Percentiles rank a stretch among this genome's conserved stretches.
Evolutionary conservation across 148 eudicot species (phyloP).

Genomic region (Suaeda aralocaspica): DNA sequence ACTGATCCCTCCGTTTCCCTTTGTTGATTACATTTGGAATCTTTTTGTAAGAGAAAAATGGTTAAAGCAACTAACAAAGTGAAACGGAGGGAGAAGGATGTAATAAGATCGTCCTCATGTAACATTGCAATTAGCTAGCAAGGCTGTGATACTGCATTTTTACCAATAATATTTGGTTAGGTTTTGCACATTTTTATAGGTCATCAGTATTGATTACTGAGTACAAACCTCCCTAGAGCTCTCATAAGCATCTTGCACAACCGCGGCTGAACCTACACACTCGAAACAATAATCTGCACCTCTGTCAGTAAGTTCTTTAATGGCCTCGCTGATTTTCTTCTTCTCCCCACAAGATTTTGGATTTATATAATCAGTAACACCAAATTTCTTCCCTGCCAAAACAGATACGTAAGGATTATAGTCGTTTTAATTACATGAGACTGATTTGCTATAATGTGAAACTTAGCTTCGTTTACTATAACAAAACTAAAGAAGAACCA

Average conservation of each 20-base stretch:
- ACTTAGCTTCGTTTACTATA: background rate
- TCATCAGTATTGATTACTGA: too few relatives aligned
- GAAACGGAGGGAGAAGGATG: too few relatives aligned
- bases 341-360: constrained; percentile 38
- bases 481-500: background rate
- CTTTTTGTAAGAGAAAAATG: background rate
- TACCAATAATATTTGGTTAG: too few relatives aligned
- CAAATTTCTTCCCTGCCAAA: constrained; percentile 49
- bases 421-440: too few relatives aligned
- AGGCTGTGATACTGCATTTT: too few relatives aligned
- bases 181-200: too few relatives aligned
- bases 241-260: constrained; percentile 47
- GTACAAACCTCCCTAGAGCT: constrained; percentile 38
- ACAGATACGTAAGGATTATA: background rate
- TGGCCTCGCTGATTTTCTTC: constrained; percentile 40
- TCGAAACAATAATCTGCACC: constrained; percentile 64
- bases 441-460: too few relatives aligned
- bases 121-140: too few relatives aligned
- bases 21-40: too few relatives aligned
- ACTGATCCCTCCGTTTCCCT: too few relatives aligned
- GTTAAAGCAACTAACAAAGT: too few relatives aligned
- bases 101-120: too few relatives aligned
- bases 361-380: constrained; percentile 55
- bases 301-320: constrained; percentile 47
- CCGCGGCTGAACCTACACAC: constrained; percentile 41